Base-by-base conservation (phyloP, 208 protist genomes). In the Plasmodiophora brassicae region DNA sequence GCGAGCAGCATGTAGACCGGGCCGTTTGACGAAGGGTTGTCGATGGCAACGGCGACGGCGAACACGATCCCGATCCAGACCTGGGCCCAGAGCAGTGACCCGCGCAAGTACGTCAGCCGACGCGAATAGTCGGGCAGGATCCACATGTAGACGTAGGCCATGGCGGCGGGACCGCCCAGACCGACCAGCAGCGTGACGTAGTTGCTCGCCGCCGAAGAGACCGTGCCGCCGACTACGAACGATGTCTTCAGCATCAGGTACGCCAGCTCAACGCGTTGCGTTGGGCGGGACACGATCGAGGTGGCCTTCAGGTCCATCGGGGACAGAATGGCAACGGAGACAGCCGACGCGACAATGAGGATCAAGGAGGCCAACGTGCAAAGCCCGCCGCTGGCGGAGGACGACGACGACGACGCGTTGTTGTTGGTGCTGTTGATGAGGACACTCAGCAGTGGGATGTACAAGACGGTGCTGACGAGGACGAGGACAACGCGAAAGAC, bases 1-100 rank as follows among this genome's bases (percentile, higher is more conserved):
- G 65, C 65, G 20, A 78, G 20, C n/a, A 78, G n/a, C 65, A 78
- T 78, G 41, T 78, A 78, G 41, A 78, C 65, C 10, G 65, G 65
- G n/a, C 65, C 65, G 41, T n/a, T 5, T 78, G n/a, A 5, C 5
- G 5, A 14, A 36, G 65, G 65, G n/a, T 78, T 78, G 41, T 78
- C 65, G 14, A 78, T 5, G 65, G 41, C 32, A 78, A 78, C n/a
- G n/a, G 65, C 65, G 14, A 78, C 65, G 5, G 65, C 65, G 41
- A 44, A 78, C 10, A 78, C 65, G 5, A 78, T 5, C 5, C 65
- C n/a, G 41, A 38, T 32, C 65, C 65, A 78, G 32, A 38, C 20
- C 41, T 44, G 65, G 32, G n/a, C 10, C 32, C 5, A 36, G n/a
- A 78, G 41, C 41, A 78, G 20, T 14, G 32, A 44, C 14, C 32